Evolutionary conservation across 768 basidiomycete genomes (phyloP), one percentile per base, ranked within the genome.

Genomic region (Glaciozyma martinii): DNA sequence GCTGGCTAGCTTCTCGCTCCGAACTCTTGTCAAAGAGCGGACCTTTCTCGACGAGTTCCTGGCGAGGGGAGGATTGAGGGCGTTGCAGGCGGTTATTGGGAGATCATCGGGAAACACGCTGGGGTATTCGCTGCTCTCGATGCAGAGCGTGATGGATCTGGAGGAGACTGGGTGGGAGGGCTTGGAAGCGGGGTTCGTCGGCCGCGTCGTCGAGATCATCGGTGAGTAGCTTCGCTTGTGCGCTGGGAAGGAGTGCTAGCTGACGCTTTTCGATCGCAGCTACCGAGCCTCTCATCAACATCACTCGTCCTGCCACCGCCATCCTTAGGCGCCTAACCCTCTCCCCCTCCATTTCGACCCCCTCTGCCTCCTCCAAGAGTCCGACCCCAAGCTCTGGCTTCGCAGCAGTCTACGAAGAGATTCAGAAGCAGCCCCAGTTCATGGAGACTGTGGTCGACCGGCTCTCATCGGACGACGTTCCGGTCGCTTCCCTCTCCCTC

Each of bases 131-230:
- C 80, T 94, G 44, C 83, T 85, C 6, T 85, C 87, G 4, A 84
- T 91, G 82, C 88, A 91, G 76, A 88, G 89, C 74, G 75, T 92
- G 33, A 88, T 93, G 86, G 89, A 92, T 68, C 79, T 87, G 19
- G 61, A 65, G 29, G 85, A 89, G 55, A 84, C 87, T 66, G 90
- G 89, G 53, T 92, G 88, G 89, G 80, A 83, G 2, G 79, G 78
- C n/a, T 81, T 93, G 8, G 83, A 84, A 66, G 80, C 84, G 59
- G 75, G 76, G 10, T 92, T 94, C 76, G 88, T 91, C 60, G 54
- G 54, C 3, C 47, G 66, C 9, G 43, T 67, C 1, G 63, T 71
- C 30, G 63, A 71, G 29, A 65, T 71, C 25, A 60, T 71, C 37
- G 61, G 66, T 62, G 6, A 23, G 67, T 53, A 10, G 9, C 18